These are phyloP conservation scores for Babesia ovata DNA, from an alignment of 169 alveolate genomes.

Conservation along the genomic window DNA sequence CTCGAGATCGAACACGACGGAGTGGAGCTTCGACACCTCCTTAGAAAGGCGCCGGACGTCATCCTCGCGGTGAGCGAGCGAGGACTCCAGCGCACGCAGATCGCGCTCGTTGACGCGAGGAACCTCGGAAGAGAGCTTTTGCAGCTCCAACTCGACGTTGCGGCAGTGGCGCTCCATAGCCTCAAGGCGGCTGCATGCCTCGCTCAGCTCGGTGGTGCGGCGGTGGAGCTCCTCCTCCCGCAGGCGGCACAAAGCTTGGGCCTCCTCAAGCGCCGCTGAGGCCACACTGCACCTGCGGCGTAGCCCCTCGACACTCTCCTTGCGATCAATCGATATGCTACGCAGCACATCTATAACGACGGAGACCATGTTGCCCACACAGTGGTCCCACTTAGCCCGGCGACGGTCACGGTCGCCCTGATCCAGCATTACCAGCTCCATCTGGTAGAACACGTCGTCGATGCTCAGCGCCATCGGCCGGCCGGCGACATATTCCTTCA, in stretches of 20 bases:
- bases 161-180: conserved; percentile 42
- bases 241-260: conserved; percentile 22
- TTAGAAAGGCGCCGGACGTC: conserved; percentile 23
- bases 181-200: conserved; percentile 17
- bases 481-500: conserved; percentile 33
- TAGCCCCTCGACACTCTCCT: conserved; percentile 18
- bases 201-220: conserved; percentile 31
- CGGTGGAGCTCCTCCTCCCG: conserved; percentile 54
- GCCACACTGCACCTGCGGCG: conserved; percentile 8
- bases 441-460: conserved; percentile 53
- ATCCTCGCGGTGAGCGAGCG: conserved; percentile 22
- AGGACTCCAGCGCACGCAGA: conserved; percentile 17
- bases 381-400: conserved; percentile 28
- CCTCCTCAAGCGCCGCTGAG: conserved; percentile 30
- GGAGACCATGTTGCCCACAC: conserved; percentile 39
- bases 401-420: conserved; percentile 32
- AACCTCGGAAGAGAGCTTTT: not conserved
- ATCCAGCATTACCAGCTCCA: conserved; percentile 32
- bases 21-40: conserved; percentile 38
- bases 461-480: conserved; percentile 27
- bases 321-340: conserved; percentile 7
- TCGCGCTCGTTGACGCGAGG: conserved; percentile 12
- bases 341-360: conserved; percentile 31
- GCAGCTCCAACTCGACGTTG: conserved; percentile 38
- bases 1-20: conserved; percentile 46